A percentile compares a stretch with the other conserved stretches of the same genome.
Conservation (phyloP, 2,329 filamentous ascomycete genomes). For the Trichoderma sp. region DNA sequence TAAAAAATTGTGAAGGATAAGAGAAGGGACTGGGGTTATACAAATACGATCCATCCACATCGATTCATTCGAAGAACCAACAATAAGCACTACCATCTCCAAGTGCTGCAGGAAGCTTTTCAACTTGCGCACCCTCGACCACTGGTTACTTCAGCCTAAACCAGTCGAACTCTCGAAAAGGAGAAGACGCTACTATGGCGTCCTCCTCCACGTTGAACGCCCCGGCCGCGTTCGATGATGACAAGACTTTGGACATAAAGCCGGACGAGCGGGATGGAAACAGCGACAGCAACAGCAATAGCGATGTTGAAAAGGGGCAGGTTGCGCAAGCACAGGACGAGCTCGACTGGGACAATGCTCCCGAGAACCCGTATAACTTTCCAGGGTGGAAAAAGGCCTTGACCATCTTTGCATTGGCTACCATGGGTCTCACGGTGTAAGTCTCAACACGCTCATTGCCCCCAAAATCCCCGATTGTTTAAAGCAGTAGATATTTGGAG, state of each 20-base stretch:
- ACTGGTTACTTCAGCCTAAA: neutral
- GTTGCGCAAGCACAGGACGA: neutral
- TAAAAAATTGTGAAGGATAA: neutral
- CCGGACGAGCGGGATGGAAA: neutral
- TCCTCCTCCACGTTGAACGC: neutral
- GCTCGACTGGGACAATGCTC: slow-evolving; percentile 16
- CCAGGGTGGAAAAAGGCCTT: slow-evolving; percentile 39
- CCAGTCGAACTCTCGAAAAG: neutral
- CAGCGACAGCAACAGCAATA: slow-evolving; percentile 12
- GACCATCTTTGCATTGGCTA: slow-evolving; percentile 38
- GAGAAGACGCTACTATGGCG: neutral
- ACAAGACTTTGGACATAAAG: neutral
- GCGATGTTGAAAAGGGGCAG: slow-evolving; percentile 13
- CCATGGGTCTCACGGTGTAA: slow-evolving; percentile 43
- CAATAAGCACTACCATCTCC: neutral
- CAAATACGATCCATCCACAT: neutral
- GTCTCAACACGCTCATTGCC: slow-evolving; percentile 23
- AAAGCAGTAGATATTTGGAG: too few relatives aligned
- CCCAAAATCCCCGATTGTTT: too few relatives aligned
- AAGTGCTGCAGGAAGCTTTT: neutral
- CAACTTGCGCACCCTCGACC: neutral
- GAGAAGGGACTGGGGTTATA: neutral
- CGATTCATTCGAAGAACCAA: neutral
- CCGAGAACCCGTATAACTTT: slow-evolving; percentile 51
- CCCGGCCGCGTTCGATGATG: neutral